Evolutionary conservation across 192 early-diverging fungal species (phyloP).

Genomic region (Coemansia sp.): DNA sequence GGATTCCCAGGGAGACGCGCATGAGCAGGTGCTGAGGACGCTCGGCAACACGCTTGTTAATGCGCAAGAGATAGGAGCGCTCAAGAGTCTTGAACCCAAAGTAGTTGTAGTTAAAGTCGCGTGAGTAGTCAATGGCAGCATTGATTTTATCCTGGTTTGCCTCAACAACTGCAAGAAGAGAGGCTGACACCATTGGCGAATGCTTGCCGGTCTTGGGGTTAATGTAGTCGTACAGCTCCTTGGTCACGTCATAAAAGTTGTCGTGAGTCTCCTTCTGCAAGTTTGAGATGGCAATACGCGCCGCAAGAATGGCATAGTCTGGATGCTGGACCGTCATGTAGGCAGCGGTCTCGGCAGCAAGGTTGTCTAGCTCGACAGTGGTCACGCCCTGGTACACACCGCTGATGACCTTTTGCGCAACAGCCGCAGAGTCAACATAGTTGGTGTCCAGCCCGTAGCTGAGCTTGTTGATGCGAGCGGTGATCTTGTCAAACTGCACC

Average conservation of each 20-base stretch:
- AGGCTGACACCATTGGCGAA: slow-evolving; percentile 88
- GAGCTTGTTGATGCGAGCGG: slow-evolving; percentile 88
- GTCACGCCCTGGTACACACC: slow-evolving; percentile 98
- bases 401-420: slow-evolving; percentile 91
- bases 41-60: slow-evolving; percentile 86
- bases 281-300: slow-evolving; percentile 94
- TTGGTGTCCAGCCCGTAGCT: slow-evolving; percentile 90
- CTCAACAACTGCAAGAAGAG: slow-evolving; percentile 65
- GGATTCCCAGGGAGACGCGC: slow-evolving; percentile 97
- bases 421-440: slow-evolving; percentile 84
- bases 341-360: slow-evolving; percentile 91
- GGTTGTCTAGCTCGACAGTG: slow-evolving; percentile 94
- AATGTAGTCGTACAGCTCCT: slow-evolving; percentile 81
- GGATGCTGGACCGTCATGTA: slow-evolving; percentile 89
- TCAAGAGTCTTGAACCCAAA: slow-evolving; percentile 99
- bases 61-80: slow-evolving; percentile 87
- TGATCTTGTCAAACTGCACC: slow-evolving; percentile 97
- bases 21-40: slow-evolving; percentile 98
- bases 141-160: slow-evolving; percentile 80
- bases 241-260: slow-evolving; percentile 78
- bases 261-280: slow-evolving; percentile 81
- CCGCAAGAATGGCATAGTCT: slow-evolving; percentile 94
- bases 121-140: slow-evolving; percentile 95
- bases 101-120: slow-evolving; percentile 97
- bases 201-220: slow-evolving; percentile 88